Evolutionary conservation across 2,329 filamentous ascomycete species (phyloP).

Genomic region (Ampelomyces quisqualis): DNA sequence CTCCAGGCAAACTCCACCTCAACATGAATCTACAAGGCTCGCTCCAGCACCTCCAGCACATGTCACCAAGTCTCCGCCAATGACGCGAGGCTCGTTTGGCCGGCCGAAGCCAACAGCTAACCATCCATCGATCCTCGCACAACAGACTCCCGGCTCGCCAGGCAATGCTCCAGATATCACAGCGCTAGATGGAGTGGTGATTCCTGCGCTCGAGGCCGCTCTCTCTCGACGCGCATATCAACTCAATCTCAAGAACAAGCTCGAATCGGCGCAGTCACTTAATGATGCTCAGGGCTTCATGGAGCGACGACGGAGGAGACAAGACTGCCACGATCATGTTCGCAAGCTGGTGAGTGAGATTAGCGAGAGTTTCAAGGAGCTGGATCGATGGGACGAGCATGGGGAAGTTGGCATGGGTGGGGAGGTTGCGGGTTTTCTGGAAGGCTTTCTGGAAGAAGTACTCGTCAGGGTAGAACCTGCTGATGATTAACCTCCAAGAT

Average conservation of each 20-base stretch:
- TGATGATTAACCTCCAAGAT: slow-evolving; percentile 56
- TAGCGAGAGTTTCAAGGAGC: slow-evolving; percentile 79
- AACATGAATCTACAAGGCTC: slow-evolving; percentile 8
- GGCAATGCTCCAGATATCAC: slow-evolving; percentile 70
- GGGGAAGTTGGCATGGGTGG: slow-evolving; percentile 92
- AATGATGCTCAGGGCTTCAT: slow-evolving; percentile 56
- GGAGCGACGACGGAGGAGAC: slow-evolving; percentile 37
- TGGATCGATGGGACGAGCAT: slow-evolving; percentile 82
- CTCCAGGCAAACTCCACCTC: slow-evolving; percentile 6
- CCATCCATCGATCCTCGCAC: slow-evolving; percentile 14
- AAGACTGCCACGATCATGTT: slow-evolving; percentile 77
- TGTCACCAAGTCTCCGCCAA: slow-evolving; percentile 20
- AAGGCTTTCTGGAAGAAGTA: slow-evolving; percentile 91
- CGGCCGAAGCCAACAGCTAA: slow-evolving; percentile 28
- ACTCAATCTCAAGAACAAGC: slow-evolving; percentile 51
- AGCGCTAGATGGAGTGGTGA: slow-evolving; percentile 84
- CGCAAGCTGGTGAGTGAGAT: slow-evolving; percentile 79
- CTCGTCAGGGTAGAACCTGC: slow-evolving; percentile 86
- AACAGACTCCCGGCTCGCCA: slow-evolving; percentile 54
- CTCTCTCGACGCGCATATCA: slow-evolving; percentile 72
- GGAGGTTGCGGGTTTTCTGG: slow-evolving; percentile 83
- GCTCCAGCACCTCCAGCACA: slow-evolving; percentile 14
- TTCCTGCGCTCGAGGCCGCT: slow-evolving; percentile 88
- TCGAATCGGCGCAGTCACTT: slow-evolving; percentile 49
- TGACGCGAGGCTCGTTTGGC: slow-evolving; percentile 34